Evolutionary conservation across 176 grass and related monocot species (phyloP).

Genomic region (Triticum aestivum): IWGSC_CS_RefSeq_v2.1 NC_057804.1:595350163-595350662

Average conservation of each 20-base stretch:
- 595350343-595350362: background rate
- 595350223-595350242: too few species aligned
- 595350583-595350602: constrained; percentile 42
- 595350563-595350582: background rate
- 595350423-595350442: background rate
- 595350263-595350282: background rate
- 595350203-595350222: too few species aligned
- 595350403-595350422: background rate
- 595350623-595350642: background rate
- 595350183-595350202: too few species aligned
- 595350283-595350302: background rate
- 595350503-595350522: too few species aligned
- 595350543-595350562: background rate
- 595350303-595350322: background rate
- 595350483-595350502: too few species aligned
- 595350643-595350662: background rate
- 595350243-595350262: too few species aligned
- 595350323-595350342: background rate
- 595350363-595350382: background rate
- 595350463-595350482: background rate
- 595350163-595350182: too few species aligned
- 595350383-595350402: background rate
- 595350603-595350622: constrained; percentile 40
- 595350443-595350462: background rate
- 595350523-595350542: background rate